phyloP scores from a whole-genome alignment of 352 stramenopile genomes.

The Globisporangium barbulae region DNA sequence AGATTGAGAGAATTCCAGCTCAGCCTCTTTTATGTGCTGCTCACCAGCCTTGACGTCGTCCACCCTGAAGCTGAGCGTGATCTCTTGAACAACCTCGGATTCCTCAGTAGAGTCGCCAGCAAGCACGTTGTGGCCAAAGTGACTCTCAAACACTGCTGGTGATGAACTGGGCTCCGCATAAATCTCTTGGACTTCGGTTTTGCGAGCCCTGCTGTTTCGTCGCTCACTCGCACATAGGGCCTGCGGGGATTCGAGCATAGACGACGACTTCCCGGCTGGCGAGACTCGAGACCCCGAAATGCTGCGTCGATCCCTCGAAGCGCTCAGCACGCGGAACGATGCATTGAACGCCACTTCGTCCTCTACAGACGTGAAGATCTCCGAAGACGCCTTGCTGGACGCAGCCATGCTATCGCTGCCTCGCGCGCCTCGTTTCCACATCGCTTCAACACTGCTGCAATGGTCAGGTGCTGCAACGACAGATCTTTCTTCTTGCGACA shows the following conservation, averaged over 20 bases:
- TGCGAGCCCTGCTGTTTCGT: neutral
- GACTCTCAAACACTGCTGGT: neutral
- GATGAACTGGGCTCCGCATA: neutral
- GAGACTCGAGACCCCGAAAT: constrained; percentile 8
- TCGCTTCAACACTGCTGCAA: constrained; percentile 22
- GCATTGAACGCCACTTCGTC: constrained; percentile 30
- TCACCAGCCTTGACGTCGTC: neutral
- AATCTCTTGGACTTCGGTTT: neutral
- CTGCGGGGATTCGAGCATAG: neutral
- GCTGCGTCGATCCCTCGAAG: constrained; percentile 18
- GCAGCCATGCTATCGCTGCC: neutral
- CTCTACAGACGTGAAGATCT: constrained; percentile 27
- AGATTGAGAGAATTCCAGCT: neutral
- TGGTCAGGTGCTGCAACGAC: neutral
- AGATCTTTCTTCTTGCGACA: neutral
- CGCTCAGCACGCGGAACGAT: constrained; percentile 32
- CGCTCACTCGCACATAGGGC: neutral
- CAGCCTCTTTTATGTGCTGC: neutral
- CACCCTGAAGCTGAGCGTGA: neutral
- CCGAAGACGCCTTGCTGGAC: constrained; percentile 4
- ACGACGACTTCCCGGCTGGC: neutral
- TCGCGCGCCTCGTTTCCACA: constrained; percentile 49
- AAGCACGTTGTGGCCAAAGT: neutral
- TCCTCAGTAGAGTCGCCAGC: neutral
- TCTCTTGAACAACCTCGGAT: neutral